Evolutionary conservation across 2,329 filamentous ascomycete genomes (phyloP), one percentile per base, ranked within the genome.

Genomic region (Cytospora schulzeri): DNA sequence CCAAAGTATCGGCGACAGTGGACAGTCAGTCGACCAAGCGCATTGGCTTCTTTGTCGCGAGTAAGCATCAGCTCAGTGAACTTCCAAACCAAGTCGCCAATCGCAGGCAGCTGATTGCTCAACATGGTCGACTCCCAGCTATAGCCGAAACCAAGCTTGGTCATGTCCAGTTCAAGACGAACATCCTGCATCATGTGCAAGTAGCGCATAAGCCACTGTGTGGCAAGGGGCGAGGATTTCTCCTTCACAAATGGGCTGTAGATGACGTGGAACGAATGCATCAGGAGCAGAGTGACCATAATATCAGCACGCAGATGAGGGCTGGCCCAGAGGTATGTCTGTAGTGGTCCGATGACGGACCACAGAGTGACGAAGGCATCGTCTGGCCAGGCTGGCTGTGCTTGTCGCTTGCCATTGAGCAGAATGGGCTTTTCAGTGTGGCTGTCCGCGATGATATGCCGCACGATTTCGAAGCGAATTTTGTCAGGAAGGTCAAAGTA

Each of bases 91-190:
- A 76, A 67, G 0, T 33, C 26, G 19, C 72, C 71, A 1, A 77
- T 68, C 2, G 71, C 66, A 1, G 70, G 63, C 0, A 73, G 66
- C 7, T 71, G 72, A 0, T 73, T 67, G 0, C 67, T 59, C 2
- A 79, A 63, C 0, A 57, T 51, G 0, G 59, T 63, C 0, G 76
- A 75, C 0, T 67, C 60, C 5, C 68, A 68, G 1, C 65, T 57
- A 3, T 70, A 65, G 2, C 76, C 76, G 26, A 76, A 76, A 1
- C 74, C 72, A 11, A 78, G 69, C 14, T 71, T 74, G 0, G 78
- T 75, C 69, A 80, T 70, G 65, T 81, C 79, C 1, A 81, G 33
- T 65, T 81, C 79, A 12, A 81, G 57, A 1, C 73, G 72, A 26
- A 81, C 67, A 29, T 72, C 71, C 19, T 69, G 73, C 68, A 80